Evolutionary conservation across 768 basidiomycete genomes (phyloP).

Genomic region (Suillus discolor): DNA sequence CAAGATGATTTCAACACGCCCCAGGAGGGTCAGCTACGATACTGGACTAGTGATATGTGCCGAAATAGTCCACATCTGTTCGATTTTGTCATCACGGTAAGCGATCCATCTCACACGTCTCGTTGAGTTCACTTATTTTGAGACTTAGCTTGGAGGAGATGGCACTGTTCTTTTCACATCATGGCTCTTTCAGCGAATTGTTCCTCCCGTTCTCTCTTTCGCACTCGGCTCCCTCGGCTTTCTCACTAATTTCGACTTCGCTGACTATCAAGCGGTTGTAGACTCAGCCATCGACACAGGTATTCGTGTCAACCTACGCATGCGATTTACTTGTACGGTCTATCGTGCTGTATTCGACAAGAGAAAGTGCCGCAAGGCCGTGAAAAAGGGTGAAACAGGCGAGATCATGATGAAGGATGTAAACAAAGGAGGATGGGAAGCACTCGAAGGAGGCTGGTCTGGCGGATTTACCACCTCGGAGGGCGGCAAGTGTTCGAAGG

Average conservation of each 20-base stretch:
- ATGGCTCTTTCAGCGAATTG: conserved; percentile 98
- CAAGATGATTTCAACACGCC: conserved; percentile 40
- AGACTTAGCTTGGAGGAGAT: conserved; percentile 87
- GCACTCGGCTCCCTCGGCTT: conserved; percentile 97
- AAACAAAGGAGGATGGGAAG: conserved; percentile 93
- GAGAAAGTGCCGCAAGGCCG: conserved; percentile 70
- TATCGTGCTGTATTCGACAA: conserved; percentile 88
- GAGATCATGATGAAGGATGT: conserved; percentile 97
- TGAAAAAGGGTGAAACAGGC: conserved; percentile 92
- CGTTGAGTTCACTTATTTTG: conserved; percentile 16
- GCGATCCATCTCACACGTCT: conserved; percentile 30
- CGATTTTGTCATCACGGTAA: conserved; percentile 95
- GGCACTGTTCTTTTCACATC: conserved; percentile 99
- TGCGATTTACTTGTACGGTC: conserved; percentile 99
- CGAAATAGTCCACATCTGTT: conserved; percentile 87
- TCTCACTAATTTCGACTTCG: conserved; percentile 95
- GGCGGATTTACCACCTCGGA: conserved; percentile 45
- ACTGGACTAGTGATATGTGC: conserved; percentile 99
- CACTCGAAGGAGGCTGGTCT: conserved; percentile 80
- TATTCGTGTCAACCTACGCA: conserved; percentile 95
- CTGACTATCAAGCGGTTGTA: conserved; percentile 82
- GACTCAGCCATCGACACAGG: conserved; percentile 88
- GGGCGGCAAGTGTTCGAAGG: conserved; percentile 58
- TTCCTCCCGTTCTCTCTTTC: conserved; percentile 97
- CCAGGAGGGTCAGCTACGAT: conserved; percentile 90